Conservation (phyloP, 106 monocot species). For the Platanthera zijinensis region DNA sequence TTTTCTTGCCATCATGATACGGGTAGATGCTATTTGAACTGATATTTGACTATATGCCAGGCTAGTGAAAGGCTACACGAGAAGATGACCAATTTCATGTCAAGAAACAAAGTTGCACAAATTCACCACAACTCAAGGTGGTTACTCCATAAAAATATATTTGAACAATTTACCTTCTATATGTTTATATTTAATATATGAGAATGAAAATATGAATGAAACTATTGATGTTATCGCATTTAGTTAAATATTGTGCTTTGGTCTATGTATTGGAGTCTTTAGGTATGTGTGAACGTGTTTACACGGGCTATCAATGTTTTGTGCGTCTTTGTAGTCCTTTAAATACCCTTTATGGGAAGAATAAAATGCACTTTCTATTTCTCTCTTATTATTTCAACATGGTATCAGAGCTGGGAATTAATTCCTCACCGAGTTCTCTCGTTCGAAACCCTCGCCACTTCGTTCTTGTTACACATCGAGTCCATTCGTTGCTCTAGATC, state of each 20-base stretch:
- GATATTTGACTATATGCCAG: conserved; percentile 19
- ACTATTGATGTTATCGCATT: not conserved
- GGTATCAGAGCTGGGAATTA: too few species aligned
- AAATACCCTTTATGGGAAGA: not conserved
- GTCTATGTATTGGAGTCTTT: not conserved
- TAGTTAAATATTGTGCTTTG: too few species aligned
- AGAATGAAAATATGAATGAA: not conserved
- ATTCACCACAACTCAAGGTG: conserved; percentile 60
- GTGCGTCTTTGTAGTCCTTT: not conserved
- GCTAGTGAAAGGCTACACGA: conserved; percentile 85
- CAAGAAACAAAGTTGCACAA: conserved; percentile 92
- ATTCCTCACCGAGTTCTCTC: too few species aligned
- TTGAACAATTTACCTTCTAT: not conserved
- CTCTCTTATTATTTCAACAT: not conserved
- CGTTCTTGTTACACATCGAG: too few species aligned
- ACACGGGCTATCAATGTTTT: not conserved
- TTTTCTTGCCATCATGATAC: conserved; percentile 2
- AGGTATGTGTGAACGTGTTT: not conserved
- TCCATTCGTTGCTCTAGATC: too few species aligned
- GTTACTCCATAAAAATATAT: not conserved
- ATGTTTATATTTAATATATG: not conserved
- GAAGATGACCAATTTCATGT: conserved; percentile 77
- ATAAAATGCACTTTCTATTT: too few species aligned
- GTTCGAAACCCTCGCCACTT: too few species aligned
- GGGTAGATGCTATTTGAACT: conserved; percentile 4